A percentile compares a stretch with the other conserved stretches of the same genome.
These are phyloP conservation scores for Cyclostephanos invisitatus DNA, from an alignment of 108 stramenopile species.

Conservation along the genomic window DNA sequence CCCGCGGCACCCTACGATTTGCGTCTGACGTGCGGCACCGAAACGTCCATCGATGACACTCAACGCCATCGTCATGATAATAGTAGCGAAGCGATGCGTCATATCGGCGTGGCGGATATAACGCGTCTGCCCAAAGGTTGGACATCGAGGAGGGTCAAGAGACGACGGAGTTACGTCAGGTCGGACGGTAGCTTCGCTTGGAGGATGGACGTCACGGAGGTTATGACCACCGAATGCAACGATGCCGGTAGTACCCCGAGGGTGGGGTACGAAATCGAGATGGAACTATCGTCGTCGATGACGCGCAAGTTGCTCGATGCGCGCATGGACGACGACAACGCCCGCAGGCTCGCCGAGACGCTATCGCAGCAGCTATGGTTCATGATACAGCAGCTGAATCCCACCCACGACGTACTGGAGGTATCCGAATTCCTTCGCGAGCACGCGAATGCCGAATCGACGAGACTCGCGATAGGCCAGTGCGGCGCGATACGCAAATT, in stretches of 20 bases:
- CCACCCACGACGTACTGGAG: slow-evolving; percentile 75
- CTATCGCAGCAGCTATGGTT: slow-evolving; percentile 77
- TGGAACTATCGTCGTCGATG: slow-evolving; percentile 61
- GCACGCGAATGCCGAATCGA: slow-evolving; percentile 61
- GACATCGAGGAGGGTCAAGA: slow-evolving; percentile 69
- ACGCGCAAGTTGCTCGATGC: slow-evolving; percentile 65
- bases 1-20: slow-evolving; percentile 84
- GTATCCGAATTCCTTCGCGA: slow-evolving; percentile 75
- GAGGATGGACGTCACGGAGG: slow-evolving; percentile 89
- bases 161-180: slow-evolving; percentile 77
- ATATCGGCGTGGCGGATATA: slow-evolving; percentile 21
- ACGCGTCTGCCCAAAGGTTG: slow-evolving; percentile 48
- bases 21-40: slow-evolving; percentile 65
- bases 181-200: slow-evolving; percentile 78
- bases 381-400: slow-evolving; percentile 78
- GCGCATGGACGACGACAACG: slow-evolving; percentile 50
- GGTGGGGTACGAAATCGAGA: slow-evolving; percentile 82
- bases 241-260: slow-evolving; percentile 13
- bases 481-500: slow-evolving; percentile 73
- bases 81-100: no score
- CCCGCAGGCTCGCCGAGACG: slow-evolving; percentile 50
- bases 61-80: no score
- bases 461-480: slow-evolving; percentile 69
- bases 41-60: slow-evolving; percentile 58
- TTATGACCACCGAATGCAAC: slow-evolving; percentile 55